These are phyloP conservation scores for Kregervanrija pseudodelftensis DNA, from an alignment of 805 yeast species.

Conservation along the genomic window DNA sequence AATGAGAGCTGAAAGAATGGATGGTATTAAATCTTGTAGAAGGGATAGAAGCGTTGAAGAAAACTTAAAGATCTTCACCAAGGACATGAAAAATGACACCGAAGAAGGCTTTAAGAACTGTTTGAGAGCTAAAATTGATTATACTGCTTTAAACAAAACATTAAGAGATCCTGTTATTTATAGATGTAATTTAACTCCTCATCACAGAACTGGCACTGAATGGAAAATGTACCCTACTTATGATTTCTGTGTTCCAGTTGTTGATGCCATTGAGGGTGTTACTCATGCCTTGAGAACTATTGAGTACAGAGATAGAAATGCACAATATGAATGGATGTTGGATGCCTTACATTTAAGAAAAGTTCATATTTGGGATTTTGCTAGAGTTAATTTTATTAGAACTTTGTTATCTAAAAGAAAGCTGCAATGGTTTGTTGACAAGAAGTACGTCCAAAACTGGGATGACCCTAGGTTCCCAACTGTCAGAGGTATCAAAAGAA, in stretches of 20 bases:
- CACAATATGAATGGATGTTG: slow-evolving; percentile 96
- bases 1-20: slow-evolving; percentile 99
- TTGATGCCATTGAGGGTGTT: slow-evolving; percentile 93
- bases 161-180: slow-evolving; percentile 96
- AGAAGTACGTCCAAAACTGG: slow-evolving; percentile 84
- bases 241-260: slow-evolving; percentile 97
- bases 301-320: slow-evolving; percentile 98
- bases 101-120: slow-evolving; percentile 89
- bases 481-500: slow-evolving; percentile 97
- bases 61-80: slow-evolving; percentile 74
- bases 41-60: slow-evolving; percentile 93
- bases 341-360: slow-evolving; percentile 75
- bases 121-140: slow-evolving; percentile 94
- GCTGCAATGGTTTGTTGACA: slow-evolving; percentile 98
- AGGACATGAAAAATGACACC: slow-evolving; percentile 91
- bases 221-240: slow-evolving; percentile 99
- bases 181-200: slow-evolving; percentile 96
- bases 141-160: slow-evolving; percentile 86
- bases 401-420: slow-evolving; percentile 95
- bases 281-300: slow-evolving; percentile 97
- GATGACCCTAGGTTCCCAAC: slow-evolving; percentile 99
- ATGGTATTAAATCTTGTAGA: slow-evolving; percentile 86
- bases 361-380: slow-evolving; percentile 97
- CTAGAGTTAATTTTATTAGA: slow-evolving; percentile 93
- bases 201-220: slow-evolving; percentile 85